Conservation (phyloP, 257 asterid species). For the Osmanthus fragrans region DNA sequence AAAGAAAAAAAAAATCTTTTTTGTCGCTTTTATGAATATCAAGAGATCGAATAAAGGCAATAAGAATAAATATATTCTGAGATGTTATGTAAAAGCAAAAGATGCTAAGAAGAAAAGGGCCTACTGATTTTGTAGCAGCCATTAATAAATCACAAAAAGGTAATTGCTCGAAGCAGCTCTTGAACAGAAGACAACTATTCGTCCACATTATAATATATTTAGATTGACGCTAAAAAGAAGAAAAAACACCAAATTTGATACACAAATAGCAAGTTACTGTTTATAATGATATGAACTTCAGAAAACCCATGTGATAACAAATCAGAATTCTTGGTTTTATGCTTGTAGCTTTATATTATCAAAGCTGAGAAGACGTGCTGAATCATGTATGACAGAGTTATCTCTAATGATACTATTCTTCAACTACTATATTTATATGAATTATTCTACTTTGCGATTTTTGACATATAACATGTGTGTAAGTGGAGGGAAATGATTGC, state of each 20-base stretch:
- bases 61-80: not conserved
- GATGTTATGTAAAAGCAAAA: not conserved
- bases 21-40: no score
- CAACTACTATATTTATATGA: no score
- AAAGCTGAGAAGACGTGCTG: not conserved
- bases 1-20: no score
- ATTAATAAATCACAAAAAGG: not conserved
- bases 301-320: slow-evolving; percentile 1
- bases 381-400: not conserved
- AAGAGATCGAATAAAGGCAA: no score
- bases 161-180: not conserved
- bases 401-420: not conserved
- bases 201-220: not conserved
- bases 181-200: not conserved
- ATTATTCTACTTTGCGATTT: no score
- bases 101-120: not conserved
- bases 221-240: not conserved
- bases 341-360: not conserved
- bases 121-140: not conserved
- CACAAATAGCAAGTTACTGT: slow-evolving; percentile 5
- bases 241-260: not conserved
- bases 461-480: no score
- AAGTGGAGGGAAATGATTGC: no score
- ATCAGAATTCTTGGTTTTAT: slow-evolving; percentile 5
- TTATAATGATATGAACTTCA: not conserved